These are phyloP conservation scores for Phytophthora uliginosa DNA, from an alignment of 352 stramenopile species.

Conservation along the genomic window DNA sequence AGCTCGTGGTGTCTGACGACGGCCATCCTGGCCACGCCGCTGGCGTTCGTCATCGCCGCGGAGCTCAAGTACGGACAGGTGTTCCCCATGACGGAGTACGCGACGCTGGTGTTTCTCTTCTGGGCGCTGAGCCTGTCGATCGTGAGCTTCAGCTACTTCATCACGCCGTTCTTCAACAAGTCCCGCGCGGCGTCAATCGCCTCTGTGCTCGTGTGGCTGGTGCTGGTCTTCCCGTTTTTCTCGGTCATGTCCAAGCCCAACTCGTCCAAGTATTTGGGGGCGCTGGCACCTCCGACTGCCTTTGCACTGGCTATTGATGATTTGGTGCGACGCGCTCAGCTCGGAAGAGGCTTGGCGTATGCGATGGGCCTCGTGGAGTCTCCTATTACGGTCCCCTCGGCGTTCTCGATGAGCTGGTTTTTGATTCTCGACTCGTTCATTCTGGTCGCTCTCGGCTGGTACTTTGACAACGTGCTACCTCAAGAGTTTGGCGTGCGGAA, in stretches of 20 bases:
- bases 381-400: slow-evolving; percentile 52
- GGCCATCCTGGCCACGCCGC: slow-evolving; percentile 52
- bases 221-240: slow-evolving; percentile 85
- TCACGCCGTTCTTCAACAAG: slow-evolving; percentile 82
- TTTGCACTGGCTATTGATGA: slow-evolving; percentile 80
- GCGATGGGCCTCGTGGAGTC: slow-evolving; percentile 50
- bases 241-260: slow-evolving; percentile 67
- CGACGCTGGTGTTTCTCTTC: slow-evolving; percentile 76
- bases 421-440: slow-evolving; percentile 87
- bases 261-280: slow-evolving; percentile 58
- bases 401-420: slow-evolving; percentile 71
- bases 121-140: slow-evolving; percentile 70
- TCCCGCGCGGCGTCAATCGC: slow-evolving; percentile 67
- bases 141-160: slow-evolving; percentile 74
- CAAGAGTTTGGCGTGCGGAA: slow-evolving; percentile 91
- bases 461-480: slow-evolving; percentile 95
- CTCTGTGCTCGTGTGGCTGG: slow-evolving; percentile 75
- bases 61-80: slow-evolving; percentile 76
- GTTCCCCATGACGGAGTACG: slow-evolving; percentile 67
- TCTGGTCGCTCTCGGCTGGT: slow-evolving; percentile 90
- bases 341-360: slow-evolving; percentile 69
- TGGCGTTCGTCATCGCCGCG: slow-evolving; percentile 57
- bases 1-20: slow-evolving; percentile 69
- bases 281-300: slow-evolving; percentile 70
- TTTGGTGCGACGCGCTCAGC: slow-evolving; percentile 65